Base-by-base conservation (phyloP, 2,329 filamentous ascomycete species). In the Alternaria postmessia region DNA sequence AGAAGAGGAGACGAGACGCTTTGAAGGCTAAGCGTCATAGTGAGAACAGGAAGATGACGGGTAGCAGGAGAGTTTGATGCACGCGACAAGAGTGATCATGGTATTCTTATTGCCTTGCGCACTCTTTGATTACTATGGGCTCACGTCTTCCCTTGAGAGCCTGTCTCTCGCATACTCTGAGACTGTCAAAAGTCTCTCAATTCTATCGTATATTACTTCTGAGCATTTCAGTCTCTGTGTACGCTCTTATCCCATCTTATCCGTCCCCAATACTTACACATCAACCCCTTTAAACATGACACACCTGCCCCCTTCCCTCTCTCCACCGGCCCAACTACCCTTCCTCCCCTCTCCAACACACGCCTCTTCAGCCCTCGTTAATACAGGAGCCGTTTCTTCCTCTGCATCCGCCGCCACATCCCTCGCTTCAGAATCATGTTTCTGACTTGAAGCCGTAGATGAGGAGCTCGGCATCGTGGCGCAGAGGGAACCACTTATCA, bases 1-100 rank as follows among this genome's bases (percentile, higher is more conserved):
- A 84, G 76, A 86, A 84, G 77, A 78, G 85, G 64, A 79, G 86
- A 60, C 78, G 87, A 54, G 87, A 89, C 62, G 85, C 84, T 47
- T 80, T 86, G 60, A 89, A 89, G 79, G 81, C 85, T 61, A 84
- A 86, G 72, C 78, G 87, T 66, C 84, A 88, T 75, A 81, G 82
- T 64, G 86, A 88, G 72, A 89, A 89, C 71, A 82, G 83, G 71
- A 82, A 81, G 71, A 78, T 84, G 58, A 65, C 63, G 16, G 66
- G 69, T 20, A 62, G 59, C 2, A 58, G 65, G 20, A 59, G 63
- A 14, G 43, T 43, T 3, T 56, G 24, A 39, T 24, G 3, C 11
- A 36, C 8, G 5, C 8, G 12, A 20, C 1, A 3, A 14, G 20
- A 28, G 16, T 3, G 6, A n/a, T 9, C 3, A 6, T 36, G 7